These are phyloP conservation scores for Aspergillus niger DNA, from an alignment of 2,329 filamentous ascomycete species.

Conservation along the genomic window DNA sequence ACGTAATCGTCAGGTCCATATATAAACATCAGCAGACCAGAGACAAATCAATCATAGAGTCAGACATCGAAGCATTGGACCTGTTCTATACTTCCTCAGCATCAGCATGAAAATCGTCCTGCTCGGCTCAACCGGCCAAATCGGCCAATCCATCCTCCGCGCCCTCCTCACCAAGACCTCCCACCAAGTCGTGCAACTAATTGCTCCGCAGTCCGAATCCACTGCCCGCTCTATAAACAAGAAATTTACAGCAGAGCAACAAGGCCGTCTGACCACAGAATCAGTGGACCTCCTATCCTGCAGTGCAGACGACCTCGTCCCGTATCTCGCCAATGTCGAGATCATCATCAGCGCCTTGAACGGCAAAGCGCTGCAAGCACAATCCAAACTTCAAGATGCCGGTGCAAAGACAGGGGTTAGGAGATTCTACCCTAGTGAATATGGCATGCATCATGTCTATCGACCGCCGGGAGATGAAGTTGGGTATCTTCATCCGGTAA, in stretches of 20 bases:
- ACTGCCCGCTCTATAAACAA: background rate
- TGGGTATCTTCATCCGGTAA: conserved; percentile 27
- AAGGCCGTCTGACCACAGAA: background rate
- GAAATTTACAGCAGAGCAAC: background rate
- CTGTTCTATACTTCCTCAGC: no score
- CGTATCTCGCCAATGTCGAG: conserved; percentile 23
- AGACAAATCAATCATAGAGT: no score
- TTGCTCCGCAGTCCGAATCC: background rate
- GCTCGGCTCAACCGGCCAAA: conserved; percentile 8
- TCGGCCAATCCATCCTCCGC: background rate
- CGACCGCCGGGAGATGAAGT: conserved; percentile 21
- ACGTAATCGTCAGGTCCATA: background rate
- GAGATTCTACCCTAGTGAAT: conserved; percentile 31
- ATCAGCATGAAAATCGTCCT: conserved; percentile 3
- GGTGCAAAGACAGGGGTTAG: conserved; percentile 28
- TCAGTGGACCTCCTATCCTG: conserved; percentile 15
- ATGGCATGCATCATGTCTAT: conserved; percentile 29
- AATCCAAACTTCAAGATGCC: conserved; percentile 28
- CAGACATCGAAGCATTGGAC: no score
- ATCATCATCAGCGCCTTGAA: conserved; percentile 29
- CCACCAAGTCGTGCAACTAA: background rate
- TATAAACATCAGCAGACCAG: no score
- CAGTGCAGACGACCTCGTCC: conserved; percentile 14
- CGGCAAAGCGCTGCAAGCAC: conserved; percentile 21
- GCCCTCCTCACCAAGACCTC: conserved; percentile 3